These are phyloP conservation scores for Penstemon barbatus DNA, from an alignment of 257 asterid genomes.

Conservation along the genomic window DNA sequence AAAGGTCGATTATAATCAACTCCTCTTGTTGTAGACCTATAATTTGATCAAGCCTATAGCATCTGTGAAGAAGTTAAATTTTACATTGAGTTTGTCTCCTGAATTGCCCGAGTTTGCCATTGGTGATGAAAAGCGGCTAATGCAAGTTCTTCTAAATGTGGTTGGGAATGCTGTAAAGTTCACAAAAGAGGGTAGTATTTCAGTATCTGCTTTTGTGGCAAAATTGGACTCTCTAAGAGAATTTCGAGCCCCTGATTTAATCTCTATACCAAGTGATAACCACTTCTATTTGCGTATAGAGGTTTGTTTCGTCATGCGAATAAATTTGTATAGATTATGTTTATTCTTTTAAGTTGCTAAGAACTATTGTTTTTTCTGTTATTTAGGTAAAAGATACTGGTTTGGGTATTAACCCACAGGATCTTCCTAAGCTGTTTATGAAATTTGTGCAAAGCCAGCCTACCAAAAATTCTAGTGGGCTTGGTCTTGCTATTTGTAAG, in stretches of 20 bases:
- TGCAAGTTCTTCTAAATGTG: constrained; percentile 84
- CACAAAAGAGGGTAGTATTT: constrained; percentile 84
- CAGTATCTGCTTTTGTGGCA: constrained; percentile 74
- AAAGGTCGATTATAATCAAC: background rate
- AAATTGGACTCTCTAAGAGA: constrained; percentile 76
- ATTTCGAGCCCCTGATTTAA: constrained; percentile 78
- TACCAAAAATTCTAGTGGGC: constrained; percentile 78
- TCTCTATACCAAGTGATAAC: constrained; percentile 65
- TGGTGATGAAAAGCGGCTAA: constrained; percentile 92
- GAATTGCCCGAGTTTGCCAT: constrained; percentile 76
- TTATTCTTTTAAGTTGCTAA: constrained; percentile 11
- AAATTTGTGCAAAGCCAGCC: constrained; percentile 87
- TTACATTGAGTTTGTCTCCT: constrained; percentile 65
- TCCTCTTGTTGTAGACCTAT: constrained; percentile 52
- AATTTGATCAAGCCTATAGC: constrained; percentile 88
- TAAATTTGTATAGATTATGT: constrained; percentile 1
- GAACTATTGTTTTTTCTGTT: constrained; percentile 10
- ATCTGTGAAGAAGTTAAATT: constrained; percentile 69
- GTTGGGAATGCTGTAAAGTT: constrained; percentile 96
- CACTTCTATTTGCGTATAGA: constrained; percentile 88
- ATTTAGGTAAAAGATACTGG: constrained; percentile 95
- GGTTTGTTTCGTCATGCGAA: constrained; percentile 47
- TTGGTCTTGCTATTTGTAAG: constrained; percentile 93
- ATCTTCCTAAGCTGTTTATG: constrained; percentile 78
- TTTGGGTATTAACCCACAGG: constrained; percentile 81